These are phyloP conservation scores for Caloboletus firmus DNA, from an alignment of 1,284 basidiomycete genomes.

Conservation along the genomic window DNA sequence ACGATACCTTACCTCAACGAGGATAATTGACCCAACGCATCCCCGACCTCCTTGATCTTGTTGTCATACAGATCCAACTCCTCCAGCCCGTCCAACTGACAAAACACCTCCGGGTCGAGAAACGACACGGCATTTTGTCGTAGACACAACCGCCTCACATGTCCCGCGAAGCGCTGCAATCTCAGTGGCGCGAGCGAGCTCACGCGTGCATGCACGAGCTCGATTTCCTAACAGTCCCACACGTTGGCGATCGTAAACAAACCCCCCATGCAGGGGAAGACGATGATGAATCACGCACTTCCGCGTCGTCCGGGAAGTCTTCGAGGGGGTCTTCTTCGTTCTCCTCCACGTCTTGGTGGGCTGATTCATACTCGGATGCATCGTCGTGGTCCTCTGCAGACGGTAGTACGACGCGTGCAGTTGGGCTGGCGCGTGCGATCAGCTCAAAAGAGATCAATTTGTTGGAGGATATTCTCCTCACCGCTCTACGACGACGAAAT, in stretches of 20 bases:
- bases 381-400: constrained; percentile 27
- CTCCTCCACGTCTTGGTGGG: constrained; percentile 48
- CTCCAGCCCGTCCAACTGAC: constrained; percentile 68
- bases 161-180: constrained; percentile 67
- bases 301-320: constrained; percentile 63
- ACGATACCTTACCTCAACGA: constrained; percentile 58
- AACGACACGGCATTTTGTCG: constrained; percentile 85
- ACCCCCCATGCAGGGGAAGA: not conserved
- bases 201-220: constrained; percentile 85
- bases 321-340: constrained; percentile 52
- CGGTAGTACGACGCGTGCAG: constrained; percentile 49
- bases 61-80: constrained; percentile 98
- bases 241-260: not conserved
- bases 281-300: constrained; percentile 46
- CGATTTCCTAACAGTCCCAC: constrained; percentile 68
- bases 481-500: constrained; percentile 31
- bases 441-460: not conserved
- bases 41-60: constrained; percentile 73
- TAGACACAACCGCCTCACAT: constrained; percentile 79
- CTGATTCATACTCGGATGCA: constrained; percentile 40
- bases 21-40: constrained; percentile 62
- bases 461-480: constrained; percentile 2
- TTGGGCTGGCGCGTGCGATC: constrained; percentile 19
- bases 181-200: constrained; percentile 62
- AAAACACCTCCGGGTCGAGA: constrained; percentile 69